Evolutionary conservation across 371 early-diverging fungal genomes (phyloP).

Genomic region (Actinomucor elegans): DNA sequence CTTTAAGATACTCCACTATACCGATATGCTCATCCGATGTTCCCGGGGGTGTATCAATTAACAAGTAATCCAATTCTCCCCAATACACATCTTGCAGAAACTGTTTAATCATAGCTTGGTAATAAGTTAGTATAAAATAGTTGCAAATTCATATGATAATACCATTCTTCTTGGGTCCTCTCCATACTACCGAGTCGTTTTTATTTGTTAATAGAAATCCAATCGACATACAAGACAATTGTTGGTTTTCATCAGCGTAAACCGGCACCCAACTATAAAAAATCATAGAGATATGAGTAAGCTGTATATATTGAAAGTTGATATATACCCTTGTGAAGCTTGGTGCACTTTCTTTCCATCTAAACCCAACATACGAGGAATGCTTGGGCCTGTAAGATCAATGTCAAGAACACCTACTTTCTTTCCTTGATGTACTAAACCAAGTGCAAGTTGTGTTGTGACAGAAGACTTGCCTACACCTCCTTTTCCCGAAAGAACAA

Average conservation of each 20-base stretch:
- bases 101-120: constrained; percentile 83
- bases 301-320: too few relatives aligned
- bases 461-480: constrained; percentile 93
- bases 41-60: constrained; percentile 97
- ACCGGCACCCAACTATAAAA: constrained; percentile 85
- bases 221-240: constrained; percentile 79
- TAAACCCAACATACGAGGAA: constrained; percentile 80
- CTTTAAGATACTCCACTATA: constrained; percentile 75
- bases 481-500: constrained; percentile 94
- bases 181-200: constrained; percentile 93
- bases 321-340: constrained; percentile 63
- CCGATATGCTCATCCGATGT: constrained; percentile 94
- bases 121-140: constrained; percentile 3
- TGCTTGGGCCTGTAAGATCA: constrained; percentile 95
- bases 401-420: constrained; percentile 89
- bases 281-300: too few relatives aligned
- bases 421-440: constrained; percentile 51
- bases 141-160: constrained; percentile 1
- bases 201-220: constrained; percentile 81
- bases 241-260: constrained; percentile 75
- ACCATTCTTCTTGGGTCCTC: constrained; percentile 92
- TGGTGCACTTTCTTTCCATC: constrained; percentile 80
- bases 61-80: constrained; percentile 85
- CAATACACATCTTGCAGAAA: constrained; percentile 89
- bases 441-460: constrained; percentile 65